These are phyloP conservation scores for Trifolium dubium DNA, from an alignment of 306 rosid species.

Conservation along the genomic window DNA sequence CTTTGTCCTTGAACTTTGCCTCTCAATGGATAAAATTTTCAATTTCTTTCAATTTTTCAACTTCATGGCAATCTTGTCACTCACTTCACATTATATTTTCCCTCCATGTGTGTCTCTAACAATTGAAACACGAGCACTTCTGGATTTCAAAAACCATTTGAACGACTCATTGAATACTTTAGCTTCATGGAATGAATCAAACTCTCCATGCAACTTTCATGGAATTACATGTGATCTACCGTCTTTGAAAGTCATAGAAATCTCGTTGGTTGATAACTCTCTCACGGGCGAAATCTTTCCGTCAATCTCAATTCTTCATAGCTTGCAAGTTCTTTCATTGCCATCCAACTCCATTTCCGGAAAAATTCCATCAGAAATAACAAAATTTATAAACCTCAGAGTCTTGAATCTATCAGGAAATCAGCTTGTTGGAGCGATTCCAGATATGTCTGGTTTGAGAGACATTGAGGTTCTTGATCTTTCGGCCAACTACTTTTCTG, in stretches of 20 bases:
- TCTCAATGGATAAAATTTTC: conserved; percentile 53
- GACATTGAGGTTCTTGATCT: conserved; percentile 72
- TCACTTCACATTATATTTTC: conserved; percentile 46
- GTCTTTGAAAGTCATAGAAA: conserved; percentile 60
- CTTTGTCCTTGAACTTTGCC: conserved; percentile 46
- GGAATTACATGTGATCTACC: conserved; percentile 67
- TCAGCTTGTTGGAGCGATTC: conserved; percentile 61
- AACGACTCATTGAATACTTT: conserved; percentile 66
- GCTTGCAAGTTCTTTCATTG: conserved; percentile 60
- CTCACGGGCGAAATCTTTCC: conserved; percentile 74
- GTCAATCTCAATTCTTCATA: conserved; percentile 58
- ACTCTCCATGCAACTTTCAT: conserved; percentile 63
- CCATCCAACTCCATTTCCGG: conserved; percentile 69
- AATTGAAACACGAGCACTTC: conserved; percentile 61
- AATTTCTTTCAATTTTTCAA: conserved; percentile 32
- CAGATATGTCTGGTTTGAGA: conserved; percentile 71
- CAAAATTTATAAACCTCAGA: conserved; percentile 54
- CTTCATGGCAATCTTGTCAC: conserved; percentile 31
- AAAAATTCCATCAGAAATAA: conserved; percentile 62
- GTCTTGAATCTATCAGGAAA: conserved; percentile 73
- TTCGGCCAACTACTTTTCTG: conserved; percentile 65
- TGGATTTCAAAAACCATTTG: conserved; percentile 70
- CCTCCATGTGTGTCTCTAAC: conserved; percentile 55
- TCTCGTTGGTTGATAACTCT: conserved; percentile 63
- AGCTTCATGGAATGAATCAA: conserved; percentile 65